Evolutionary conservation across 2,329 filamentous ascomycete genomes (phyloP).

Genomic region (Alternaria triticimaculans): DNA sequence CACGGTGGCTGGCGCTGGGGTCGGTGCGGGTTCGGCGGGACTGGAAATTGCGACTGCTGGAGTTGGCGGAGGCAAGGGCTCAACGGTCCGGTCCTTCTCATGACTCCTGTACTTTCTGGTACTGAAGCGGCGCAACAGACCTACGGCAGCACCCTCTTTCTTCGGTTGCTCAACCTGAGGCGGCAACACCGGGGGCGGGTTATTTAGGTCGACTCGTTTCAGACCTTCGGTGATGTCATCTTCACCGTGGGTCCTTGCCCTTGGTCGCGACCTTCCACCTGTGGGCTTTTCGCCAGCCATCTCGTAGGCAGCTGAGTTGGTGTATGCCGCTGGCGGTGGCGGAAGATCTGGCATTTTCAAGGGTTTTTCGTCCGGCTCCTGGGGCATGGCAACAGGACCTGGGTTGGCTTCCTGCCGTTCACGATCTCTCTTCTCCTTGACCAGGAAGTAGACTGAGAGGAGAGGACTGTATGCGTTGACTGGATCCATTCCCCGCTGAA

Average conservation of each 20-base stretch:
- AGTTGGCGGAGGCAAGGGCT: constrained; percentile 69
- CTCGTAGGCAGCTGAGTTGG: constrained; percentile 83
- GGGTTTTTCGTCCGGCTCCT: constrained; percentile 62
- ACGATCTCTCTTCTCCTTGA: constrained; percentile 90
- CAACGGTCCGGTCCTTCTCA: constrained; percentile 56
- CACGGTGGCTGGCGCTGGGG: constrained; percentile 62
- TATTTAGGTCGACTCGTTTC: constrained; percentile 67
- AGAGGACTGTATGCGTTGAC: constrained; percentile 92
- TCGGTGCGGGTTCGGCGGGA: constrained; percentile 68
- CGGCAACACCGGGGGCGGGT: constrained; percentile 60
- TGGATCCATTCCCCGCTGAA: constrained; percentile 83
- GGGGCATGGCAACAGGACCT: constrained; percentile 64
- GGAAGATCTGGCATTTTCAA: constrained; percentile 75
- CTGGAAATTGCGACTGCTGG: constrained; percentile 83
- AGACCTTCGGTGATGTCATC: constrained; percentile 81
- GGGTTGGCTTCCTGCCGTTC: constrained; percentile 69
- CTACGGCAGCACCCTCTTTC: constrained; percentile 86
- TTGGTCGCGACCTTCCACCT: constrained; percentile 79
- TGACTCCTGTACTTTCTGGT: constrained; percentile 76
- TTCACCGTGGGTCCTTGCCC: constrained; percentile 92
- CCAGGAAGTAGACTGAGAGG: constrained; percentile 92
- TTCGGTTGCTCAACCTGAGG: constrained; percentile 65
- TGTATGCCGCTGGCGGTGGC: constrained; percentile 85
- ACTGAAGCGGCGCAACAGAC: constrained; percentile 87
- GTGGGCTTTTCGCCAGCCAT: constrained; percentile 88